Percentiles rank a stretch among this genome's conserved stretches.
These are phyloP conservation scores for Fusarium xyrophilum DNA, from an alignment of 2,329 filamentous ascomycete species.

Conservation along the genomic window DNA sequence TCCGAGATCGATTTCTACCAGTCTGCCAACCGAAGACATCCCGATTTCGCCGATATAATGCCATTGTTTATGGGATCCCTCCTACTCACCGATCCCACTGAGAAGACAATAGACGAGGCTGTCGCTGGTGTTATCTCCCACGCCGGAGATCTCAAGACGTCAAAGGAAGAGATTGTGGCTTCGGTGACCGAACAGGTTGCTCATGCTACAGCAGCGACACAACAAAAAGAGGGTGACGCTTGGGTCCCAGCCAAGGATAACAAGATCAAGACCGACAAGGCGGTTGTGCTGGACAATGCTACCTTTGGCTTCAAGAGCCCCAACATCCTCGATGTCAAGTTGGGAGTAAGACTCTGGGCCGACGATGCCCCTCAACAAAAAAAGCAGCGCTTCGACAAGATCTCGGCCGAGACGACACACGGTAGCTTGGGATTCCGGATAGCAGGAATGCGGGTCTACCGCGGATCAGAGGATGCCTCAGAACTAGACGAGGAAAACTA, in stretches of 20 bases:
- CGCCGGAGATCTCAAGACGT: slow-evolving; percentile 43
- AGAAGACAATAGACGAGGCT: slow-evolving; percentile 57
- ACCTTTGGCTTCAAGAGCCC: slow-evolving; percentile 81
- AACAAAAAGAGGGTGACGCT: slow-evolving; percentile 37
- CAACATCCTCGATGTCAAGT: slow-evolving; percentile 92
- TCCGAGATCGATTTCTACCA: slow-evolving; percentile 92
- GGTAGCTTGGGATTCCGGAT: slow-evolving; percentile 67
- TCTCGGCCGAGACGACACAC: slow-evolving; percentile 66
- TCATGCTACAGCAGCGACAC: slow-evolving; percentile 14
- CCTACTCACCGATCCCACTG: slow-evolving; percentile 65
- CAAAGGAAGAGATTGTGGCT: slow-evolving; percentile 46
- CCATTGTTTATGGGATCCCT: slow-evolving; percentile 85
- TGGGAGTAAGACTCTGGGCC: slow-evolving; percentile 86
- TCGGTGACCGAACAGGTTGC: slow-evolving; percentile 46
- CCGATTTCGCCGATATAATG: slow-evolving; percentile 79
- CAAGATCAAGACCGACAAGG: slow-evolving; percentile 76
- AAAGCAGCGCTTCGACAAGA: slow-evolving; percentile 65
- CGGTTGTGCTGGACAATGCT: slow-evolving; percentile 85
- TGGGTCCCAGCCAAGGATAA: slow-evolving; percentile 60
- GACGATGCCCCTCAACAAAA: slow-evolving; percentile 70
- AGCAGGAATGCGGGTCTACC: slow-evolving; percentile 70
- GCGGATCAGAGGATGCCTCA: slow-evolving; percentile 58
- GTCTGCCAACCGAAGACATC: slow-evolving; percentile 68
- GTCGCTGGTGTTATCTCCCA: slow-evolving; percentile 54
- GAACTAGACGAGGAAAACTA: slow-evolving; percentile 64